Evolutionary conservation across 768 basidiomycete genomes (phyloP).

Genomic region (Lentinula aciculospora): DNA sequence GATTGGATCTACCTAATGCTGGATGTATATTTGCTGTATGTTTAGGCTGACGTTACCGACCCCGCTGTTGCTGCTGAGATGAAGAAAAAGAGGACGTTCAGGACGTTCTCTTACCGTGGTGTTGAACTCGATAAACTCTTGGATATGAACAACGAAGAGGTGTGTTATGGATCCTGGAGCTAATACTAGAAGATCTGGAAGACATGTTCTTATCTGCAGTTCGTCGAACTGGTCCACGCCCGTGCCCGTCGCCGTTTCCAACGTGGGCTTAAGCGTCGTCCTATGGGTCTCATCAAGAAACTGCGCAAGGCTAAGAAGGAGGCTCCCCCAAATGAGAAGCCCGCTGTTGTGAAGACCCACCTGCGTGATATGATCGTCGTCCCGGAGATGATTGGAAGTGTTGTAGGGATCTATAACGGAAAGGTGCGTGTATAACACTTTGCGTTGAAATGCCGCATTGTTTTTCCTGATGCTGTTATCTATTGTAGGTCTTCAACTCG

Average conservation of each 20-base stretch:
- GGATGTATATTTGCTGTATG: not conserved
- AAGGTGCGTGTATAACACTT: slow-evolving; percentile 49
- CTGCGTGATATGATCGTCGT: slow-evolving; percentile 99
- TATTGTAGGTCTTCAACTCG: slow-evolving; percentile 76
- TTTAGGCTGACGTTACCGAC: slow-evolving; percentile 87
- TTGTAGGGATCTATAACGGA: slow-evolving; percentile 98
- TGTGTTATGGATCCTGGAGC: slow-evolving; percentile 34
- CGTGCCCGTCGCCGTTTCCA: slow-evolving; percentile 99
- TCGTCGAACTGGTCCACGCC: slow-evolving; percentile 85
- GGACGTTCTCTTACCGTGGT: slow-evolving; percentile 98
- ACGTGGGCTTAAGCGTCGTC: slow-evolving; percentile 96
- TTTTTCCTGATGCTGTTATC: not conserved
- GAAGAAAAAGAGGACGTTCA: slow-evolving; percentile 99
- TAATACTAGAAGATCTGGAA: not conserved
- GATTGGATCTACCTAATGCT: not conserved
- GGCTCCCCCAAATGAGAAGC: slow-evolving; percentile 98
- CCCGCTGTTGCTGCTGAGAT: slow-evolving; percentile 91
- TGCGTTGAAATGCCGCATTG: not conserved
- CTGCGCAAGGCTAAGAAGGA: slow-evolving; percentile 99
- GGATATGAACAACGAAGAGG: slow-evolving; percentile 93
- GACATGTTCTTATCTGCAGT: slow-evolving; percentile 4
- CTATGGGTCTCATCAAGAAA: slow-evolving; percentile 99
- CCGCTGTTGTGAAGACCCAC: slow-evolving; percentile 97
- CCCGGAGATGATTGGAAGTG: slow-evolving; percentile 99
- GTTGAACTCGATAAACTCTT: slow-evolving; percentile 97